Conservation (phyloP, 139 green algal species). For the Micromonas pusilla region DNA sequence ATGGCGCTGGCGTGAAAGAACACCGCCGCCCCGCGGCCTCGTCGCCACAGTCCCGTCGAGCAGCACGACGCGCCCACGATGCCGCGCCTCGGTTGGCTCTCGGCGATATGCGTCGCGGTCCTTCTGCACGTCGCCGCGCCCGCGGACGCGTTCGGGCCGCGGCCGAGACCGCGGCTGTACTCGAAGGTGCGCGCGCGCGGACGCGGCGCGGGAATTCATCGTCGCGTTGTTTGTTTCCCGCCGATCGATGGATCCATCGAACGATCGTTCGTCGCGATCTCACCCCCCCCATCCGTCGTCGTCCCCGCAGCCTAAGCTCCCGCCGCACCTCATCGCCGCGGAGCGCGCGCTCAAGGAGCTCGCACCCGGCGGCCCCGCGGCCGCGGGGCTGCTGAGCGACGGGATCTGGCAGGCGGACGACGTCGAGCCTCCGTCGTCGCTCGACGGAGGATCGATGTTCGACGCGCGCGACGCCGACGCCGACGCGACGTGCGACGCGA, state of each 20-base stretch:
- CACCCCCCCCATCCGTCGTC: neutral
- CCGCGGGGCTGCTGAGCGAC: neutral
- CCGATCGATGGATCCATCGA: neutral
- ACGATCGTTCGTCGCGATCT: neutral
- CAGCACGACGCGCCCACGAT: too few species aligned
- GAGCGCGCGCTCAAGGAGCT: slow-evolving; percentile 15
- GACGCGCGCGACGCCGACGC: neutral
- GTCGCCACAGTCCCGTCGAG: too few species aligned
- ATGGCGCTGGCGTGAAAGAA: too few species aligned
- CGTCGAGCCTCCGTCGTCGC: neutral
- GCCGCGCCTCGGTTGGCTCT: too few species aligned
- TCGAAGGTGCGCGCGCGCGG: neutral
- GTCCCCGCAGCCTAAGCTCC: neutral
- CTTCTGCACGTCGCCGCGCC: neutral
- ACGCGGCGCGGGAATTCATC: neutral
- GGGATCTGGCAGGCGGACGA: neutral
- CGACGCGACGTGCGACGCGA: neutral
- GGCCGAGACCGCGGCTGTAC: slow-evolving; percentile 4
- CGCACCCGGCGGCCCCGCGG: neutral
- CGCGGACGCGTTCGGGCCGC: slow-evolving; percentile 11
- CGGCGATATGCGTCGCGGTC: neutral
- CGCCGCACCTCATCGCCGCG: neutral
- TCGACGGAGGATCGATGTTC: neutral
- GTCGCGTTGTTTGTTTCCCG: neutral
- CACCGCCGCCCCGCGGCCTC: too few species aligned